Evolutionary conservation across 345 rosid genomes (phyloP), one percentile per base, ranked within the genome.

Genomic region (Orychophragmus violaceus): DNA sequence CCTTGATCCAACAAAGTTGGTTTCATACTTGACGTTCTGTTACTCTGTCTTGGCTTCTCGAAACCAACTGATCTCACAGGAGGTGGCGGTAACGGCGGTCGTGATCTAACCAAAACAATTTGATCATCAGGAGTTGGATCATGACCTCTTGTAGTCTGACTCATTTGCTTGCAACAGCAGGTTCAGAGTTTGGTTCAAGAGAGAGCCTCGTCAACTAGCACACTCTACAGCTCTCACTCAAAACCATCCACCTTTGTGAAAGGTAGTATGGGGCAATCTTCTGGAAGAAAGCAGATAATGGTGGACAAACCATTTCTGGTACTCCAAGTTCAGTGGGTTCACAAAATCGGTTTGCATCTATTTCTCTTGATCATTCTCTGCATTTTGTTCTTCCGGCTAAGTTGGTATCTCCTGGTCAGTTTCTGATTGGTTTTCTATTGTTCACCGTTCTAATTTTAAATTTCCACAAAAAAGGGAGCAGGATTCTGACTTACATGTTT

Each of bases 151-250:
- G 53, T 18, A 18, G 23, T 30, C 36, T 29, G 59, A 33, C 37
- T 32, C 36, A 32, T 32, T 32, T 32, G 36, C 39, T 75, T 90
- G 82, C 88, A 90, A 80, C 94, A 82, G 74, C 99, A 82, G 76
- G 99, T 90, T 74, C 84, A 90, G 81, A 78, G 90, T 80, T 77
- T 94, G 83, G 79, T 88, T 65, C 99, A 88, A 79, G 99, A 90
- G 66, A 88, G 99, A 79, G 72, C 82, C 63, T 91, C 97, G 49
- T 88, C 99, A 21, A 84, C 96, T 35, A 82, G 87, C 75, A 84
- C 89, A 11, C 74, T 90, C 77, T 95, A 87, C 81, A 80, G 90
- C 74, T 77, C 95, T 62, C 99, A 84, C 64, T 68, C 87, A 57
- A 95, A 95, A 79, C 63, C 87, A 63, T 87, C 96, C 58, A 81